Base-by-base conservation (phyloP, 305 asterid genomes). In the Plantago rigida region DNA sequence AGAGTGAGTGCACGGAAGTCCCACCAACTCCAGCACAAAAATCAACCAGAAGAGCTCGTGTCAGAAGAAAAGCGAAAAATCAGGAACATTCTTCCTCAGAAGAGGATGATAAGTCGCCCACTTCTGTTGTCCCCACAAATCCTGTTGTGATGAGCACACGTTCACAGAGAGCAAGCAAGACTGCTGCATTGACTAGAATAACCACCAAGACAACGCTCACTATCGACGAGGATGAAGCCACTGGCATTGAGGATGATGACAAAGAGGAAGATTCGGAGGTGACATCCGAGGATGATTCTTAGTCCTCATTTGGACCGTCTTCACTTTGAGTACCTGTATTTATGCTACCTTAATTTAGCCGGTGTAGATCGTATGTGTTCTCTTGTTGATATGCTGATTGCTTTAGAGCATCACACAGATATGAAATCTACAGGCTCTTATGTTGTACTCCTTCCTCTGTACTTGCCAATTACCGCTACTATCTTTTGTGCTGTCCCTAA, bases 101-200 rank as follows among this genome's bases (percentile, higher is more conserved):
- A 6, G 58, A 52, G 13, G 94, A 74, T 2, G 95, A 88, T 63
- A 28, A 51, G 45, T 76, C 87, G 19, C 87, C 88, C 0, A 69
- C 81, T 50, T 77, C 87, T 7, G 89, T 77, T 22, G 87, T 80
- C 60, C 87, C 95, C 5, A 51, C 65, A 12, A 75, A 61, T 54
- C 78, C 80, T 47, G 74, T 74, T 62, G 78, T 69, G 62, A 44
- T n/a, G 45, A 66, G 81, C 78, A 68, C 78, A 52, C 85, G 94
- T 15, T 82, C 96, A 3, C 94, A 89, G 56, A 79, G 97, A 76
- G 96, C 95, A 48, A 85, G 97, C 83, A 90, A 87, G 81, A 79
- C 93, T 22, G 91, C 79, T 51, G 97, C 95, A 41, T 12, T 90
- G 89, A 9, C 83, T 28, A 88, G 74, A 76, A 75, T 88, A 73